Conservation (phyloP, 345 rosid genomes). For the Draba incana region DNA sequence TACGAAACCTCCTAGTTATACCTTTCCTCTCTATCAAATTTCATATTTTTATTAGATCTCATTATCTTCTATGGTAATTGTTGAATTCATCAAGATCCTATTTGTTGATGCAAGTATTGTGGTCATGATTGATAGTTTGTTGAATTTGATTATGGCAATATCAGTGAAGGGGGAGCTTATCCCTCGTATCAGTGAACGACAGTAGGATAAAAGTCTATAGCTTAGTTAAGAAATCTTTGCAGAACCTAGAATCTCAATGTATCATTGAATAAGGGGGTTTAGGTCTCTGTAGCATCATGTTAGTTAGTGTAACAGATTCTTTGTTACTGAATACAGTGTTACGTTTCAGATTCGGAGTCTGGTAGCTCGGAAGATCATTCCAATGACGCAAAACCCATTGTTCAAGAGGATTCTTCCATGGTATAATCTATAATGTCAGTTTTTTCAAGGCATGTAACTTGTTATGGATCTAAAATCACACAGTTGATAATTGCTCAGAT, state of each 20-base stretch:
- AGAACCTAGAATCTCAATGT: slow-evolving; percentile 5
- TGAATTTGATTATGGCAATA: background rate
- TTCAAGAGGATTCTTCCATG: slow-evolving; percentile 47
- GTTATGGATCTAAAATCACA: slow-evolving; percentile 26
- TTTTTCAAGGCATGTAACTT: slow-evolving; percentile 1
- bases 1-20: too few species aligned
- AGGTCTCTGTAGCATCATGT: slow-evolving; percentile 8
- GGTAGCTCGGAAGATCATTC: slow-evolving; percentile 64
- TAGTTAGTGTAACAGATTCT: slow-evolving; percentile 1
- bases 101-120: background rate
- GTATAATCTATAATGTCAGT: slow-evolving; percentile 45
- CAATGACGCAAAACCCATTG: slow-evolving; percentile 50
- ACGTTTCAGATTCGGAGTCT: slow-evolving; percentile 60
- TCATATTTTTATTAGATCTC: slow-evolving; percentile 20
- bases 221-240: background rate
- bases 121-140: background rate
- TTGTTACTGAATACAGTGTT: slow-evolving; percentile 21
- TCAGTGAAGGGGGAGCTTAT: background rate
- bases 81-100: background rate
- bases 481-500: slow-evolving; percentile 41
- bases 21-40: slow-evolving; percentile 2
- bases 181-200: background rate
- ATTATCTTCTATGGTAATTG: background rate
- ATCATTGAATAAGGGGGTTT: slow-evolving; percentile 9
- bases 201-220: background rate